These are phyloP conservation scores for Candolleomyces efflorescens DNA, from an alignment of 768 basidiomycete genomes.

Conservation along the genomic window DNA sequence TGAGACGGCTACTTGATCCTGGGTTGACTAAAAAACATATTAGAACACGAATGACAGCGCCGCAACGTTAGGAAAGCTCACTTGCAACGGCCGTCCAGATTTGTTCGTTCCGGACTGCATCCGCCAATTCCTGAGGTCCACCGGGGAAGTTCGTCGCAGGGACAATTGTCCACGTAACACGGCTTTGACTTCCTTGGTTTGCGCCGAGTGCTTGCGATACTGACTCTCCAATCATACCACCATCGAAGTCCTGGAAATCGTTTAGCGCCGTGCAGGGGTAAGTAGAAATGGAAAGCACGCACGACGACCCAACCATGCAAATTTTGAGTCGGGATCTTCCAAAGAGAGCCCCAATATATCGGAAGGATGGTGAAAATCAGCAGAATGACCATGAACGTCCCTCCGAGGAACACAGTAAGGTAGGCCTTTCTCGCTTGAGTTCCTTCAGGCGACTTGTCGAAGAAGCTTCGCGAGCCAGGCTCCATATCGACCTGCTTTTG, in stretches of 20 bases:
- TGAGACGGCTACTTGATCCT: conserved; percentile 2
- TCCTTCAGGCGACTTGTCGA: conserved; percentile 22
- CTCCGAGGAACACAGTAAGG: conserved; percentile 38
- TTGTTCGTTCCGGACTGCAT: conserved; percentile 37
- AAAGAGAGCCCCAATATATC: conserved; percentile 56
- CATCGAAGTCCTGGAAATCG: conserved; percentile 70
- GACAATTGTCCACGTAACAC: conserved; percentile 42
- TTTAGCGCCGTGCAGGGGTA: conserved; percentile 1
- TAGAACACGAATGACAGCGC: not conserved
- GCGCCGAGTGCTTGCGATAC: conserved; percentile 31
- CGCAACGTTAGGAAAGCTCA: conserved; percentile 17
- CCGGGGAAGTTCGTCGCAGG: conserved; percentile 39
- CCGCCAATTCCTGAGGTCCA: conserved; percentile 36
- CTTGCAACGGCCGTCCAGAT: conserved; percentile 45
- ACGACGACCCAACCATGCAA: conserved; percentile 59
- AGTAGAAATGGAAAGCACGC: conserved; percentile 15
- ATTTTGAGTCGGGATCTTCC: conserved; percentile 38
- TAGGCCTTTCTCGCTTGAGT: conserved; percentile 35
- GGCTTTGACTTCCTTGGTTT: conserved; percentile 20
- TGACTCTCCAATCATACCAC: conserved; percentile 42
- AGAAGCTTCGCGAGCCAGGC: conserved; percentile 14
- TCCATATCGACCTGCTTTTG: too few relatives aligned
- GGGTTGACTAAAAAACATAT: conserved; percentile 1
- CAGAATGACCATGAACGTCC: conserved; percentile 32
- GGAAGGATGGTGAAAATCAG: conserved; percentile 47